Conservation (phyloP, 2,329 filamentous ascomycete genomes). For the Trichophyton simii region DNA sequence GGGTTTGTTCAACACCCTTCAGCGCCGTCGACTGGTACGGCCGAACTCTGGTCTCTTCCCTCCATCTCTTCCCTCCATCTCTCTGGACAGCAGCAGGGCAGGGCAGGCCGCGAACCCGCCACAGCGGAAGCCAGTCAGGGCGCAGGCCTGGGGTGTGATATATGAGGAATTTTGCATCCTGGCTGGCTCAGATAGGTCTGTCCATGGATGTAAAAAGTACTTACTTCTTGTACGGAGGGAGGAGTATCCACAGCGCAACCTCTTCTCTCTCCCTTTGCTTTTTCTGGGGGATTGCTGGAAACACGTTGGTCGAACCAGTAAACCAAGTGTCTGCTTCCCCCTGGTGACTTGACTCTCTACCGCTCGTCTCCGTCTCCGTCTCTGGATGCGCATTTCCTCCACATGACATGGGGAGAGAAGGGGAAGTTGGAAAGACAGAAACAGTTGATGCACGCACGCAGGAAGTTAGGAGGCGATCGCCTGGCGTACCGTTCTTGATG, state of each 20-base stretch:
- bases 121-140: constrained; percentile 11
- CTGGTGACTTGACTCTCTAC: no score
- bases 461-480: background rate
- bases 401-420: background rate
- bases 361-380: background rate
- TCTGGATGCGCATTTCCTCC: background rate
- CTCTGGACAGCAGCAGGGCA: no score
- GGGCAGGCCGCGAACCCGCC: constrained; percentile 6
- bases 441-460: background rate
- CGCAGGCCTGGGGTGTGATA: background rate
- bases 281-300: background rate
- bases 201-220: background rate
- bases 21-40: background rate
- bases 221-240: no score
- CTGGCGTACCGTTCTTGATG: constrained; percentile 2
- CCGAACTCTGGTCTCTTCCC: background rate
- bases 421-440: background rate
- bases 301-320: background rate
- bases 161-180: constrained; percentile 4
- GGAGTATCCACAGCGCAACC: background rate
- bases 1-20: background rate
- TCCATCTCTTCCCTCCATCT: background rate
- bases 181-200: background rate
- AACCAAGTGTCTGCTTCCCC: background rate
- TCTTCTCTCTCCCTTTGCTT: background rate